These are phyloP conservation scores for Aureobasidium sp. DNA, from an alignment of 2,329 filamentous ascomycete species.

Conservation along the genomic window DNA sequence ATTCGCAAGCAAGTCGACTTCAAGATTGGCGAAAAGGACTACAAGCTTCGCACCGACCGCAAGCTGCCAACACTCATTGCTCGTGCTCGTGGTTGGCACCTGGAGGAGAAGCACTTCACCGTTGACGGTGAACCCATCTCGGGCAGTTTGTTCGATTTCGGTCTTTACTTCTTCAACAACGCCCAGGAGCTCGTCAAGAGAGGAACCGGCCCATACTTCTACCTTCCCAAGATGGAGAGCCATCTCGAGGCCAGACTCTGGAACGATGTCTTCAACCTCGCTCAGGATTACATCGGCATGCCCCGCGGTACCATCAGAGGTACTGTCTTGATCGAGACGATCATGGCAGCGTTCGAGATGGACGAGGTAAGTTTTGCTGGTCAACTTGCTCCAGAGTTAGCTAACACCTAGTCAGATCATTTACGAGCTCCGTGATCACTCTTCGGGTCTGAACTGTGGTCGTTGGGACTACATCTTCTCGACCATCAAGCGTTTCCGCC, in stretches of 20 bases:
- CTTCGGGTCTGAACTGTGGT: constrained; percentile 92
- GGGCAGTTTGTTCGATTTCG: constrained; percentile 89
- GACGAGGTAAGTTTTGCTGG: constrained; percentile 53
- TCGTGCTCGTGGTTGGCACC: constrained; percentile 91
- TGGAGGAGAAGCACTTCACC: constrained; percentile 96
- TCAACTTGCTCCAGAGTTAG: neutral
- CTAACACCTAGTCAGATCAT: constrained; percentile 56
- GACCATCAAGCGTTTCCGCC: constrained; percentile 98
- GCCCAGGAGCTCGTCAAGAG: constrained; percentile 76
- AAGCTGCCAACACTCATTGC: constrained; percentile 84
- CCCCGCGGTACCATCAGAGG: constrained; percentile 84
- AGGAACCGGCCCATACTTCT: constrained; percentile 91
- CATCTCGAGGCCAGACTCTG: constrained; percentile 94
- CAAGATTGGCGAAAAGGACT: constrained; percentile 89
- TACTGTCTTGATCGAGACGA: constrained; percentile 96
- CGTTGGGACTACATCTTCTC: constrained; percentile 99
- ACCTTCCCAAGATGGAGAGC: constrained; percentile 96
- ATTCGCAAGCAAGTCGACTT: constrained; percentile 92
- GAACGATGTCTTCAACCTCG: constrained; percentile 97
- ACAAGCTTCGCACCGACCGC: constrained; percentile 91
- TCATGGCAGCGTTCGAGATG: constrained; percentile 97
- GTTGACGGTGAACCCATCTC: constrained; percentile 93
- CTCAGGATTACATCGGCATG: constrained; percentile 87
- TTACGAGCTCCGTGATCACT: constrained; percentile 96
- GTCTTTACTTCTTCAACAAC: constrained; percentile 99